Conservation (phyloP, 495 filamentous ascomycete genomes). For the Aspergillus hancockii region DNA sequence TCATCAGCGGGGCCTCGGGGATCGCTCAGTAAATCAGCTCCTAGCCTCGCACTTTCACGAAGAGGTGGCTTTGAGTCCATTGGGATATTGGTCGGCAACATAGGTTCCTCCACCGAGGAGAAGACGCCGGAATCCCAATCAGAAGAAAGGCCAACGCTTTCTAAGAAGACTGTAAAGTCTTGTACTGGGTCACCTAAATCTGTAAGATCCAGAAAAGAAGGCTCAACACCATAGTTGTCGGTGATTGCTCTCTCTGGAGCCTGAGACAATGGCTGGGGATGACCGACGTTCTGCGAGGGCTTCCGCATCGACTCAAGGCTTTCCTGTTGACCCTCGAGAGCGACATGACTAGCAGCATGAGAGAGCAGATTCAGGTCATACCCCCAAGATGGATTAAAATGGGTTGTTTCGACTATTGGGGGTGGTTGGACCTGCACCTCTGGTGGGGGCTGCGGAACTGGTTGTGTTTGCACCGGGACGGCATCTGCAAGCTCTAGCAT, state of each 20-base stretch:
- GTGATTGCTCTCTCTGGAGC: constrained; percentile 43
- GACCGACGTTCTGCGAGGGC: constrained; percentile 29
- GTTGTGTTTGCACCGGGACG: constrained; percentile 43
- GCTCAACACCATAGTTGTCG: constrained; percentile 49
- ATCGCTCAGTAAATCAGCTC: constrained; percentile 41
- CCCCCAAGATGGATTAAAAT: constrained; percentile 53
- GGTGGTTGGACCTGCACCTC: constrained; percentile 43
- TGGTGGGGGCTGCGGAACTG: constrained; percentile 35
- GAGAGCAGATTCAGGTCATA: constrained; percentile 52
- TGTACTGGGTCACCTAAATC: constrained; percentile 51
- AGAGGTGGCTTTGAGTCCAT: constrained; percentile 41
- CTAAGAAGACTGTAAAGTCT: constrained; percentile 51
- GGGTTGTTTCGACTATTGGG: constrained; percentile 46
- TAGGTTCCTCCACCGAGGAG: constrained; percentile 47
- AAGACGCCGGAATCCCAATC: constrained; percentile 54
- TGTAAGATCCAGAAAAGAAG: constrained; percentile 47
- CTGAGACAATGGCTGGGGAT: constrained; percentile 36
- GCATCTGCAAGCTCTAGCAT: constrained; percentile 51
- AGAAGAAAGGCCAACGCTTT: constrained; percentile 51
- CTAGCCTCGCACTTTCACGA: constrained; percentile 38
- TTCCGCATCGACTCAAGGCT: constrained; percentile 46
- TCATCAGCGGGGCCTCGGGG: constrained; percentile 40
- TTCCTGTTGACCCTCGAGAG: constrained; percentile 50
- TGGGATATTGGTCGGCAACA: constrained; percentile 37
- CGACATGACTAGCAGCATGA: constrained; percentile 52